A percentile compares a stretch with the other conserved stretches of the same genome.
phyloP scores from a whole-genome alignment of 169 alveolate species.

The Plasmodium malariae region DNA sequence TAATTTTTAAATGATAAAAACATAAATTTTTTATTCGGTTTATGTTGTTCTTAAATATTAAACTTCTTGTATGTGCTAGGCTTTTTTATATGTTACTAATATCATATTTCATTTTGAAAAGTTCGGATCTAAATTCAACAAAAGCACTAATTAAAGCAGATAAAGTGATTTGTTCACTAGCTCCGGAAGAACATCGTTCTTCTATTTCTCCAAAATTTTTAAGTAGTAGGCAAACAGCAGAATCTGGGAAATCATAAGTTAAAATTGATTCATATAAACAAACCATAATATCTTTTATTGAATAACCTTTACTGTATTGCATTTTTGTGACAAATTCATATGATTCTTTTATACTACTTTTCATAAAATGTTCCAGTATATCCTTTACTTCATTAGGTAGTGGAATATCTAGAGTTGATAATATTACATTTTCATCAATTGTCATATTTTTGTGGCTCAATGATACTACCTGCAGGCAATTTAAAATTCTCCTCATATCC shows the following conservation, averaged over 20 bases:
- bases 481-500: slow-evolving; percentile 98
- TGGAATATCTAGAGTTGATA: slow-evolving; percentile 93
- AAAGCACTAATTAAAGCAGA: slow-evolving; percentile 89
- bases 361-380: slow-evolving; percentile 83
- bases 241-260: slow-evolving; percentile 88
- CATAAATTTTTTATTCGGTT: too few species aligned
- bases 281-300: slow-evolving; percentile 91
- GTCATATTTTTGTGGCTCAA: slow-evolving; percentile 83
- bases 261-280: slow-evolving; percentile 88
- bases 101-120: slow-evolving; percentile 86
- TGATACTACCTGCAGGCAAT: slow-evolving; percentile 94
- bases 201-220: slow-evolving; percentile 90
- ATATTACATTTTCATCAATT: slow-evolving; percentile 87
- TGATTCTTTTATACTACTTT: slow-evolving; percentile 87
- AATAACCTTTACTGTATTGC: slow-evolving; percentile 89
- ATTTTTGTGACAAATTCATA: slow-evolving; percentile 81
- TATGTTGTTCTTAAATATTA: too few species aligned
- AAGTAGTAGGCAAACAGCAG: slow-evolving; percentile 85
- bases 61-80: too few species aligned
- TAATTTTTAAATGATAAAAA: too few species aligned
- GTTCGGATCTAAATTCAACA: slow-evolving; percentile 87
- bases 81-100: slow-evolving; percentile 52
- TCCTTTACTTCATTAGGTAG: slow-evolving; percentile 88
- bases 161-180: slow-evolving; percentile 86
- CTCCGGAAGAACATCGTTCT: slow-evolving; percentile 90